Evolutionary conservation across 2,329 filamentous ascomycete species (phyloP), one percentile per base, ranked within the genome.

Genomic region (Pyrenophora tritici-repentis): DNA sequence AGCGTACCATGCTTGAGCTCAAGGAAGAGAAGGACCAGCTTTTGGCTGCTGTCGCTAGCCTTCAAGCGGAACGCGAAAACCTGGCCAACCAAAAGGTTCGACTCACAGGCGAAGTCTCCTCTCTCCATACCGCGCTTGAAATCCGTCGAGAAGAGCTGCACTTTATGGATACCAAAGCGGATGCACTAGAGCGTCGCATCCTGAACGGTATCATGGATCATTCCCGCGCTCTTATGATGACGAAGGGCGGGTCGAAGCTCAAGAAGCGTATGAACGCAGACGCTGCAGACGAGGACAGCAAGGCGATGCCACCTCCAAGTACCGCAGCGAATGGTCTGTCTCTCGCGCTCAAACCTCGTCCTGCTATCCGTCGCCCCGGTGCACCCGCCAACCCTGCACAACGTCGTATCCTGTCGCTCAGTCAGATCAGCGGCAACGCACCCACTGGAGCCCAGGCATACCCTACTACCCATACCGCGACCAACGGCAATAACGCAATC

Each of bases 161-260:
- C 38, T 83, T 89, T 20, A 97, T 99, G 89, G 93, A 97, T 71
- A 79, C 83, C 9, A 89, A 93, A 56, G 94, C 93, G 2, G 91
- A 97, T 71, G 84, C 86, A 3, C 81, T 99, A 18, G 94, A 99
- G 76, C 89, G 92, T 44, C 87, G 94, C 20, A 96, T 99, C 61
- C 78, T 99, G 26, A 93, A 97, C 60, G 92, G 93, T 20, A 90
- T 97, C 56, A 95, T 99, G 77, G 92, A 97, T 64, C 93, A 97
- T 71, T 97, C 93, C 16, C 88, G 93, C 6, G 86, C 93, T 20
- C 81, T 97, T n/a, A 83, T 97, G 50, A 89, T 94, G 78, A 80
- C 85, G 60, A 87, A 90, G 76, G 66, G 66, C 6, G 77, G 83
- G 46, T 67, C 70, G 29, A 72, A 73, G 50, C 39, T 56, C 17